Base-by-base conservation (phyloP, 2,329 filamentous ascomycete species). In the Pseudogymnoascus sp. region DNA sequence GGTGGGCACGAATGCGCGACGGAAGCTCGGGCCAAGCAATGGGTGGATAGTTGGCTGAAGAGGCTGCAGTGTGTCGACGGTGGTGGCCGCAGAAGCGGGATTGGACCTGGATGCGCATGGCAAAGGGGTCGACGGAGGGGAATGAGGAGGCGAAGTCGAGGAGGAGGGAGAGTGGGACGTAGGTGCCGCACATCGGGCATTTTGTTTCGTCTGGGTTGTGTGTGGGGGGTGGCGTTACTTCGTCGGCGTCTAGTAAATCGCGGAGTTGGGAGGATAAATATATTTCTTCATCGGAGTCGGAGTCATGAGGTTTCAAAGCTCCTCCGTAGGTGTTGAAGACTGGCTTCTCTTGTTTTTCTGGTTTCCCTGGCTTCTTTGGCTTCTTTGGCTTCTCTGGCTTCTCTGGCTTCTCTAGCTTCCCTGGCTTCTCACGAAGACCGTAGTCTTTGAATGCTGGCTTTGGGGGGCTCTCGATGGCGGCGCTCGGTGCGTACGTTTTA, bases 11-110 rank as follows among this genome's bases (percentile, higher is more conserved):
- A 31, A 93, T 82, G 6, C 90, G 84, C 3, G 72, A 66, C 16
- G 85, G 80, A 23, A 96, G 79, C 0, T 68, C 71, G 0, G 76
- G 73, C 90, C 91, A 96, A 65, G 90, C 77, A 62, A 96, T 88
- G 0, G 76, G 73, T 0, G 92, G 92, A 72, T 93, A 95, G 0
- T n/a, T 39, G 8, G 7, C 31, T 5, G 57, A 61, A 69, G 36
- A 62, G 2, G 39, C 37, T 11, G 57, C 57, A 13, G 57, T 36
- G 16, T 61, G 31, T 21, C 36, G 57, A 16, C 57, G 57, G 14
- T 61, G 57, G 31, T 61, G 57, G 31, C 11, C 21, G 36, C 57
- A 61, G 57, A 61, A 61, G 31, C 16, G 19, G 11, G 57, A 36
- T 19, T 61, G 57, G 31, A 36, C 31, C n/a, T 39, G 57, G 21